A percentile compares a stretch with the other conserved stretches of the same genome.
Conservation (phyloP, 2,329 filamentous ascomycete species). For the Fusarium subtropicale region DNA sequence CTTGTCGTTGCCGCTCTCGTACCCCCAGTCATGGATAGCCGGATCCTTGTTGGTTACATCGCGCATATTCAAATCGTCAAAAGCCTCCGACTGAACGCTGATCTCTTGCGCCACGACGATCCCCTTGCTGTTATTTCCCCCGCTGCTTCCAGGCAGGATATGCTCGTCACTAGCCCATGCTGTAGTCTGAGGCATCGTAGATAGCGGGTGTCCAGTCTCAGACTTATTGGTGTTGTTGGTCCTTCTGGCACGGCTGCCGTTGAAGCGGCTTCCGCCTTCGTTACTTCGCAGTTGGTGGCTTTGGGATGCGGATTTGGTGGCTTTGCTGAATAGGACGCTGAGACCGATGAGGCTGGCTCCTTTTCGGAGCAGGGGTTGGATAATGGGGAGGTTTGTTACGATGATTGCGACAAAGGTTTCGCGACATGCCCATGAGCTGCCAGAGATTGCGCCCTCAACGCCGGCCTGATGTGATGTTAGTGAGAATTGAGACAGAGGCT, state of each 20-base stretch:
- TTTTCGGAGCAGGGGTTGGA: conserved; percentile 37
- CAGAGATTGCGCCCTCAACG: conserved; percentile 33
- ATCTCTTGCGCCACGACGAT: conserved; percentile 41
- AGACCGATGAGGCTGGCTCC: conserved; percentile 39
- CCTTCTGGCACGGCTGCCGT: conserved; percentile 9
- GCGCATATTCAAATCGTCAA: background rate
- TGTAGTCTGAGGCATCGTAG: conserved; percentile 21
- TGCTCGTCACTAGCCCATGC: conserved; percentile 43
- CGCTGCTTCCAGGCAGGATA: conserved; percentile 26
- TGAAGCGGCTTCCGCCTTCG: conserved; percentile 34
- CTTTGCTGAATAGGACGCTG: conserved; percentile 34
- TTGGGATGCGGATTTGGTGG: conserved; percentile 33
- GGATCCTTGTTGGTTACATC: conserved; percentile 10
- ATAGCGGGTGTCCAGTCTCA: conserved; percentile 13
- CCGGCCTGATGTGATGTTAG: conserved; percentile 24
- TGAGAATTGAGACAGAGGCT: fast-evolving
- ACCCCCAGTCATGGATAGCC: conserved; percentile 34
- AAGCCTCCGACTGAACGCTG: conserved; percentile 32
- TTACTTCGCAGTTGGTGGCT: conserved; percentile 40
- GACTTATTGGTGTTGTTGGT: conserved; percentile 2
- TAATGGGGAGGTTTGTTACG: conserved; percentile 51
- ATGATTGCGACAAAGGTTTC: conserved; percentile 55
- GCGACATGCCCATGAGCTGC: conserved; percentile 52
- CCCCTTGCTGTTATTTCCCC: conserved; percentile 4
- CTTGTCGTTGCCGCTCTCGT: background rate